phyloP scores from a whole-genome alignment of 768 basidiomycete genomes.

The Fomitopsis serialis region DNA sequence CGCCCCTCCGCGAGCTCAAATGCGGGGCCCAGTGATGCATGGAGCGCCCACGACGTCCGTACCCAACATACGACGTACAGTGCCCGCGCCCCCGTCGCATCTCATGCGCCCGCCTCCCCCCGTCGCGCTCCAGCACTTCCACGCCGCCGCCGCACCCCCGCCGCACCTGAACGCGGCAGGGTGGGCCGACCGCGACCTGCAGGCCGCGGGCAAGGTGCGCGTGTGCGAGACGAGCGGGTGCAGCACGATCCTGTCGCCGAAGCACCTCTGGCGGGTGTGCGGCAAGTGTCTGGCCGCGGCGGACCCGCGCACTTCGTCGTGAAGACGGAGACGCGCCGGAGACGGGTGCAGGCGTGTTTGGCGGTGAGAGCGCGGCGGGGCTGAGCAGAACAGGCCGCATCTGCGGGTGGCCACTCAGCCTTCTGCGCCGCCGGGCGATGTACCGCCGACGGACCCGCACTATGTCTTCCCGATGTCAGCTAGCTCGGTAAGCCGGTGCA shows the following conservation, averaged over 20 bases:
- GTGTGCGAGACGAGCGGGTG: conserved; percentile 3
- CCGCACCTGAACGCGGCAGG: background rate
- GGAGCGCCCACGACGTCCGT: background rate
- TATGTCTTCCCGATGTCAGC: background rate
- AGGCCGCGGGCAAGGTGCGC: background rate
- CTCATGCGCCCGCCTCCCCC: background rate
- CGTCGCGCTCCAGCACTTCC: background rate
- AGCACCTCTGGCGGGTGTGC: conserved; percentile 3
- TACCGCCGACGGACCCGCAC: background rate
- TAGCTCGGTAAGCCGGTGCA: too few relatives aligned
- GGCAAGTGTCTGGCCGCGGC: background rate
- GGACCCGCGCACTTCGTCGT: background rate
- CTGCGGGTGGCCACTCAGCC: background rate
- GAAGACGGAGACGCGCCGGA: background rate
- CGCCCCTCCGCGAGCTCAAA: background rate
- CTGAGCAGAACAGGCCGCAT: background rate
- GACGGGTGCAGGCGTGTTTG: background rate
- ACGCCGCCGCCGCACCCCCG: background rate
- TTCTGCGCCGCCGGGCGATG: background rate
- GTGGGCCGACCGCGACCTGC: background rate
- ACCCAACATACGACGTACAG: background rate
- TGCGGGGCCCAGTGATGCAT: background rate
- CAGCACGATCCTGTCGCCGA: background rate
- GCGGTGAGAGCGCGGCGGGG: background rate
- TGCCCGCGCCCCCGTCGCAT: background rate